Percentiles rank a stretch among this genome's conserved stretches.
phyloP scores from a whole-genome alignment of 2,329 filamentous ascomycete species.

The Verticillium klebahnii region DNA sequence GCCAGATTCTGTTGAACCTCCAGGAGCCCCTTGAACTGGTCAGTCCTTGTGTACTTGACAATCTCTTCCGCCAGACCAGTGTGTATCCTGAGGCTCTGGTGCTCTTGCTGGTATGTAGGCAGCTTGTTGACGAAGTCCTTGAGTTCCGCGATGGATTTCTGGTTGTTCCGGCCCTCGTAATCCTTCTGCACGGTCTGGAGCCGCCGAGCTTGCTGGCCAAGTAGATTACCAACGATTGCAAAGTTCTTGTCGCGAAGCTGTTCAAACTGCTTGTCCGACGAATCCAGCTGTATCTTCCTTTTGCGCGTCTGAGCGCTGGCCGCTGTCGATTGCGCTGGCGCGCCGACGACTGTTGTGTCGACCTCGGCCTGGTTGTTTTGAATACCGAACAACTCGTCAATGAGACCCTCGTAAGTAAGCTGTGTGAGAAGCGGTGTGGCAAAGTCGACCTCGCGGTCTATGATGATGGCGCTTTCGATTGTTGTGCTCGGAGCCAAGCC shows the following conservation, averaged over 20 bases:
- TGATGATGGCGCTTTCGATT: constrained; percentile 87
- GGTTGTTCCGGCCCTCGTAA: constrained; percentile 84
- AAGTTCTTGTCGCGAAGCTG: constrained; percentile 92
- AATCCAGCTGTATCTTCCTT: constrained; percentile 83
- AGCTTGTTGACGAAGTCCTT: constrained; percentile 94
- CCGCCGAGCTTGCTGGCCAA: constrained; percentile 87
- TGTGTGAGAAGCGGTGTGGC: constrained; percentile 90
- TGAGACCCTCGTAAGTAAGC: constrained; percentile 90
- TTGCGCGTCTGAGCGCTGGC: constrained; percentile 61
- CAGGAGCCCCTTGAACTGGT: constrained; percentile 80
- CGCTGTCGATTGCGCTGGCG: constrained; percentile 57
- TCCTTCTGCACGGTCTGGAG: constrained; percentile 78
- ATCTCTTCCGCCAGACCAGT: constrained; percentile 92
- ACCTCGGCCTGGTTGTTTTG: constrained; percentile 90
- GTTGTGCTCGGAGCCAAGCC: constrained; percentile 80
- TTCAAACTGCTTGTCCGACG: constrained; percentile 81
- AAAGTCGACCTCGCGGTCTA: constrained; percentile 92
- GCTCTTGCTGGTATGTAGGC: constrained; percentile 87
- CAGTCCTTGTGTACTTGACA: constrained; percentile 84
- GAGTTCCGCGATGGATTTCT: constrained; percentile 81
- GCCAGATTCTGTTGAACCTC: constrained; percentile 96
- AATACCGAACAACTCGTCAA: constrained; percentile 91
- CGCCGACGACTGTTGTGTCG: constrained; percentile 82
- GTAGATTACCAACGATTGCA: constrained; percentile 80
- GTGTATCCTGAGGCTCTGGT: constrained; percentile 87